phyloP scores from a whole-genome alignment of 2,329 filamentous ascomycete species.

The Saccharata proteae region DNA sequence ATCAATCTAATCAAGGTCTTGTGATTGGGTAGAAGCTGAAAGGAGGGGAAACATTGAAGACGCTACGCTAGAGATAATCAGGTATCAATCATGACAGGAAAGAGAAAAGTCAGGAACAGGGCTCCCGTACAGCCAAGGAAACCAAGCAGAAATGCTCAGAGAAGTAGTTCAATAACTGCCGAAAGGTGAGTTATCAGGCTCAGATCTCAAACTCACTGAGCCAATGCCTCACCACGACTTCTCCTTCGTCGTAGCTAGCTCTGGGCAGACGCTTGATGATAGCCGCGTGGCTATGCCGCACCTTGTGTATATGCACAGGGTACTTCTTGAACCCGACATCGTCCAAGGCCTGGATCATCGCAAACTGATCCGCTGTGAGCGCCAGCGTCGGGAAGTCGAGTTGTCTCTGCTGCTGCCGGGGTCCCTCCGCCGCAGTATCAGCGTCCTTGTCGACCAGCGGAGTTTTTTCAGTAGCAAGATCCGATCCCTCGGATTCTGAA shows the following conservation, averaged over 20 bases:
- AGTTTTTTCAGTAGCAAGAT: conserved; percentile 9
- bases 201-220: conserved; percentile 57
- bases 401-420: conserved; percentile 15
- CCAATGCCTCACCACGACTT: conserved; percentile 70
- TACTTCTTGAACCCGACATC: conserved; percentile 46
- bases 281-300: conserved; percentile 64
- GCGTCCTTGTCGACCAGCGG: conserved; percentile 11
- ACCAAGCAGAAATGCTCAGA: no score
- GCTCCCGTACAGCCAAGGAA: no score
- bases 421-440: conserved; percentile 19
- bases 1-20: no score
- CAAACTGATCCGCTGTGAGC: conserved; percentile 67
- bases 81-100: no score
- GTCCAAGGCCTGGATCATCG: conserved; percentile 70
- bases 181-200: no score
- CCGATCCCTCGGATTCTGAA: no score
- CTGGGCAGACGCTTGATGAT: conserved; percentile 69
- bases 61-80: no score
- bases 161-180: no score
- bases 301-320: conserved; percentile 62
- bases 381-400: conserved; percentile 58
- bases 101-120: no score
- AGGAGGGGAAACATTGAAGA: no score
- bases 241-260: conserved; percentile 60
- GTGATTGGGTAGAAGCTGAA: no score